Percentiles rank a stretch among this genome's conserved stretches.
Evolutionary conservation across 139 green algal genomes (phyloP).

Genomic region (Volvox africanus): DNA sequence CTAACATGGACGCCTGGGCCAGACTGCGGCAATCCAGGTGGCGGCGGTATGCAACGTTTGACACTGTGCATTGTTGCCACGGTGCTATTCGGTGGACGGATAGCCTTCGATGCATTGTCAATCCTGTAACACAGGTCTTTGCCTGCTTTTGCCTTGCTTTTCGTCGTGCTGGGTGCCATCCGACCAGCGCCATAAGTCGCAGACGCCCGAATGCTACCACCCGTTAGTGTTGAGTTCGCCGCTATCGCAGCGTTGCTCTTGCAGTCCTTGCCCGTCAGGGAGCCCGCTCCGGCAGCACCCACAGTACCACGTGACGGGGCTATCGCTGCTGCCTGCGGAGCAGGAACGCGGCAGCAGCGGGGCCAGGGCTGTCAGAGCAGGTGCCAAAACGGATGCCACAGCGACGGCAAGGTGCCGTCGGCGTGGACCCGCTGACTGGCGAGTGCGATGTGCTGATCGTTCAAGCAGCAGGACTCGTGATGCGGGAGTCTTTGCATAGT

Average conservation of each 20-base stretch:
- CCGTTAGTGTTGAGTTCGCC: neutral
- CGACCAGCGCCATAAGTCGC: neutral
- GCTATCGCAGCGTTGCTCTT: no score
- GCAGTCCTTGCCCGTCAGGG: neutral
- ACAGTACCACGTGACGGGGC: neutral
- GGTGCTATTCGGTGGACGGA: neutral
- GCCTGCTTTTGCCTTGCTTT: neutral
- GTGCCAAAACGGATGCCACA: conserved; percentile 44
- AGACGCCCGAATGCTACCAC: neutral
- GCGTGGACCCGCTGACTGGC: neutral
- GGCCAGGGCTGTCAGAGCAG: neutral
- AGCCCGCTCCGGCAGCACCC: neutral
- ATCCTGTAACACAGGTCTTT: neutral
- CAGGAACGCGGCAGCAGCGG: conserved; percentile 35
- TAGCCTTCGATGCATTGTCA: neutral
- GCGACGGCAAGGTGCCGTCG: neutral
- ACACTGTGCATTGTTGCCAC: neutral
- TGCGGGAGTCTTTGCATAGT: neutral
- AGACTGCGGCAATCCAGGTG: neutral
- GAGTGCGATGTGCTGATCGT: neutral
- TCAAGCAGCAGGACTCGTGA: neutral
- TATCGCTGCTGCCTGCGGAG: conserved; percentile 43
- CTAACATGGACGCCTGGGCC: neutral
- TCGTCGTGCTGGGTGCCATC: neutral
- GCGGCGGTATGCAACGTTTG: neutral